A percentile compares a stretch with the other conserved stretches of the same genome.
Evolutionary conservation across 768 basidiomycete genomes (phyloP).

Genomic region (Baorangia bicolor): DNA sequence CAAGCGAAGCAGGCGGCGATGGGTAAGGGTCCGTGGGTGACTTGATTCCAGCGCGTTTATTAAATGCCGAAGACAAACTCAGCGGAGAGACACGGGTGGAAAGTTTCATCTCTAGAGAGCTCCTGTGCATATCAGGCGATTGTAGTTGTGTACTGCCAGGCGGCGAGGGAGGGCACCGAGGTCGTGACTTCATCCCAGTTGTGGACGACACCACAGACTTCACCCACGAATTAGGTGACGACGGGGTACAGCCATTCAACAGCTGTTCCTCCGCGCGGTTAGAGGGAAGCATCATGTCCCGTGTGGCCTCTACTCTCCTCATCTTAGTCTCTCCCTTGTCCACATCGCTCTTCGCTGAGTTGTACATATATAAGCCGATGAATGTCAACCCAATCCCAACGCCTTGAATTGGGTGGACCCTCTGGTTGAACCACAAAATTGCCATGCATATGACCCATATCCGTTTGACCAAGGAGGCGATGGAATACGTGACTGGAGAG

Average conservation of each 20-base stretch:
- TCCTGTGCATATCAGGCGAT: neutral
- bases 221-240: conserved; percentile 8
- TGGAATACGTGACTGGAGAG: conserved; percentile 98
- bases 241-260: conserved; percentile 41
- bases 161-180: conserved; percentile 6
- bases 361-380: conserved; percentile 92
- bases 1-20: conserved; percentile 42
- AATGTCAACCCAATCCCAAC: conserved; percentile 92
- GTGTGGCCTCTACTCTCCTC: conserved; percentile 69
- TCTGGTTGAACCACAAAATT: conserved; percentile 93
- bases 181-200: conserved; percentile 26
- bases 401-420: conserved; percentile 79
- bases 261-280: conserved; percentile 60
- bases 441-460: conserved; percentile 98
- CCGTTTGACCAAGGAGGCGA: conserved; percentile 96
- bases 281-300: conserved; percentile 66
- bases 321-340: conserved; percentile 91
- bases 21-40: conserved; percentile 47
- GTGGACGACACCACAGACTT: conserved; percentile 17
- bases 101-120: conserved; percentile 19
- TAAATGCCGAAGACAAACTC: conserved; percentile 18
- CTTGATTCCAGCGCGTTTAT: conserved; percentile 22
- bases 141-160: conserved; percentile 3
- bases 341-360: conserved; percentile 89
- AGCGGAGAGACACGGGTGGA: conserved; percentile 18